Conservation (phyloP, 2,329 filamentous ascomycete genomes). For the Aspergillus sergii region DNA sequence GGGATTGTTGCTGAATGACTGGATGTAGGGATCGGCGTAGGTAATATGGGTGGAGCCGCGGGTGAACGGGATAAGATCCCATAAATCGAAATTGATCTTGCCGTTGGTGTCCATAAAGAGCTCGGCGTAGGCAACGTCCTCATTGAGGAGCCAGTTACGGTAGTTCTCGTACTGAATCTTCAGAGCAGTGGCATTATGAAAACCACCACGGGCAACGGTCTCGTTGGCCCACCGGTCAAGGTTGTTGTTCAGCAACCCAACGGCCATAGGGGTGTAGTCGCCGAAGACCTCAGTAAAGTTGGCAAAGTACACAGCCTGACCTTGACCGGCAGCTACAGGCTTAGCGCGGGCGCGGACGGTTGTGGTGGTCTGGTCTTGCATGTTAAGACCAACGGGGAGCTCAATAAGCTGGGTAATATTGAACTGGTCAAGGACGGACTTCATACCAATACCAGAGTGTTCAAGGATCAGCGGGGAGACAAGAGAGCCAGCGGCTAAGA, state of each 20-base stretch:
- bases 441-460: slow-evolving; percentile 31
- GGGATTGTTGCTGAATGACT: slow-evolving; percentile 20
- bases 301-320: slow-evolving; percentile 31
- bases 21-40: no score
- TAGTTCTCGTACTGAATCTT: slow-evolving; percentile 30
- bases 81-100: no score
- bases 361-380: slow-evolving; percentile 35
- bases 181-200: slow-evolving; percentile 29
- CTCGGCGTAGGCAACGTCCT: slow-evolving; percentile 30
- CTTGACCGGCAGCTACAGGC: slow-evolving; percentile 21
- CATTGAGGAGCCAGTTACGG: slow-evolving; percentile 28
- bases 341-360: slow-evolving; percentile 19
- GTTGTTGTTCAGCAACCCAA: background rate
- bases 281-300: slow-evolving; percentile 29
- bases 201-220: slow-evolving; percentile 29
- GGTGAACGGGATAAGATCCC: no score
- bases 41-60: no score
- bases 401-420: slow-evolving; percentile 25
- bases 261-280: background rate
- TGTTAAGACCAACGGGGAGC: slow-evolving; percentile 34
- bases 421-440: slow-evolving; percentile 17
- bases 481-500: slow-evolving; percentile 30
- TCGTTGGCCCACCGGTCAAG: slow-evolving; percentile 28
- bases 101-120: slow-evolving; percentile 18
- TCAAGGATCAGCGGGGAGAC: slow-evolving; percentile 31